Conservation (phyloP, 169 alveolate species). For the Plasmodium cynomolgi region DNA sequence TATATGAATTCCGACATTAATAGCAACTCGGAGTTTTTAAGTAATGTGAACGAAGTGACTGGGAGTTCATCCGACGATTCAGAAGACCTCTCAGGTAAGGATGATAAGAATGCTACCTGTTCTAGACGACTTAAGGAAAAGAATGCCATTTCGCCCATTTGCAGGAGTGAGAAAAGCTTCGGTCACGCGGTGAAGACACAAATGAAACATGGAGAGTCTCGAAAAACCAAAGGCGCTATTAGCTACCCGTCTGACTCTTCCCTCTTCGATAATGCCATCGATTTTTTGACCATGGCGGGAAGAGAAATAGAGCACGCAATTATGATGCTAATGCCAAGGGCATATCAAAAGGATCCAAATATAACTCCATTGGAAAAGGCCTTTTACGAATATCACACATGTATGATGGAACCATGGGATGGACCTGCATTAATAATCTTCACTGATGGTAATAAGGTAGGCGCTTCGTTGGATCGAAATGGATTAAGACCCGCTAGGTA, state of each 20-base stretch:
- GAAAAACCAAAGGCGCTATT: slow-evolving; percentile 71
- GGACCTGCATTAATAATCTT: slow-evolving; percentile 85
- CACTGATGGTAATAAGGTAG: slow-evolving; percentile 85
- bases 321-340: slow-evolving; percentile 77
- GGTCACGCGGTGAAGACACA: slow-evolving; percentile 27
- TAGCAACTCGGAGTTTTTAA: slow-evolving; percentile 67
- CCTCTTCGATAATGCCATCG: slow-evolving; percentile 70
- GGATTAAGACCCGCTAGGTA: slow-evolving; percentile 85
- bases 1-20: slow-evolving; percentile 67
- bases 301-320: slow-evolving; percentile 75
- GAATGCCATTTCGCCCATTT: not conserved
- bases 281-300: slow-evolving; percentile 68
- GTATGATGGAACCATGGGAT: slow-evolving; percentile 88
- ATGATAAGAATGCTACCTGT: not conserved
- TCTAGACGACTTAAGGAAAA: not conserved
- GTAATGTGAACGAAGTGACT: slow-evolving; percentile 40
- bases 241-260: slow-evolving; percentile 74
- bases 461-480: slow-evolving; percentile 84
- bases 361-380: slow-evolving; percentile 71
- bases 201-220: slow-evolving; percentile 22
- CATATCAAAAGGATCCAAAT: slow-evolving; percentile 76
- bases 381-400: slow-evolving; percentile 80
- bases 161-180: slow-evolving; percentile 12
- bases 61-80: slow-evolving; percentile 39
- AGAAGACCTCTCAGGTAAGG: not conserved